Evolutionary conservation across 306 rosid genomes (phyloP), one percentile per base, ranked within the genome.

Genomic region (Inga leiocalycina): DNA sequence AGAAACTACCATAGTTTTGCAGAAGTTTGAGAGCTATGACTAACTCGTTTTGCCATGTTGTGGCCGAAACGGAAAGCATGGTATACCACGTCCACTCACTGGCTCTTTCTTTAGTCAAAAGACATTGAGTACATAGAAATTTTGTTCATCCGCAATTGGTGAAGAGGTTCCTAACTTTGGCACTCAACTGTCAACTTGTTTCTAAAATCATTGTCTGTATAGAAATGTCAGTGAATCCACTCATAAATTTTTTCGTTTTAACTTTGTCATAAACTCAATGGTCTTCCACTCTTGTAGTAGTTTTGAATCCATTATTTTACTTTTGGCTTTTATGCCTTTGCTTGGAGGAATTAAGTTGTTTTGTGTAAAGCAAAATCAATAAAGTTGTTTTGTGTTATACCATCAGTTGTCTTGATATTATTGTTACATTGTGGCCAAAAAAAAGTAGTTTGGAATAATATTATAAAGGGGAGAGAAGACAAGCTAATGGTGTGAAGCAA

Each of bases 31-130:
- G 48, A 68, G 71, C 44, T 2, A 56, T 15, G 41, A 46, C 78
- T 67, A 67, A 76, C 78, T 64, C 59, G 52, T n/a, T 67, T 71
- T 52, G 65, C 81, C 66, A 8, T 80, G 49, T 35, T 79, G 71
- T 61, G 76, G 81, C 68, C 74, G 45, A 77, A 81, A 84, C 66
- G 52, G 77, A 84, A 84, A 84, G 82, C 80, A 68, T 62, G 86
- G 82, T 75, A 85, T 76, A 76, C 89, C 93, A 79, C 62, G 77
- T 74, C 87, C 82, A 57, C 89, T 85, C 87, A 77, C 82, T 82
- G 87, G 78, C 81, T 87, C 76, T 83, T 88, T 86, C 84, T 85
- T 45, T 27, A 76, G 80, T 69, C 76, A 73, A 69, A 45, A 61
- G 80, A 74, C 78, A 35, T 87, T 70, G 70, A 86, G 87, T 80